A percentile compares a stretch with the other conserved stretches of the same genome.
These are phyloP conservation scores for Cladochytrium replicatum DNA, from an alignment of 192 early-diverging fungal genomes.

Conservation along the genomic window DNA sequence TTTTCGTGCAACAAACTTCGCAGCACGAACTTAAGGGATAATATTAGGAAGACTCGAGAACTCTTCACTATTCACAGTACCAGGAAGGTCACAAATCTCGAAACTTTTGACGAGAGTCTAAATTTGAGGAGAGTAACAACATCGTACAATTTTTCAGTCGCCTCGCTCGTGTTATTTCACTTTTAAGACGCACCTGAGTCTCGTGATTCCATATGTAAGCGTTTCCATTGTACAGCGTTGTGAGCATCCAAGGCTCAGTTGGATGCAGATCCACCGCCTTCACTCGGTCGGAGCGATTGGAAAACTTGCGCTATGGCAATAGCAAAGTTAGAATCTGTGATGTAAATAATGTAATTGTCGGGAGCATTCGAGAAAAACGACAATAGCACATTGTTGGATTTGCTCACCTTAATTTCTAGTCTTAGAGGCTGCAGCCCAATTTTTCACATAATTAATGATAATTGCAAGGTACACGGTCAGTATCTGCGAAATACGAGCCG, in stretches of 20 bases:
- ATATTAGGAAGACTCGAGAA: not conserved
- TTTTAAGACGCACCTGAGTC: conserved; percentile 57
- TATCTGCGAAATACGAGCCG: too few species aligned
- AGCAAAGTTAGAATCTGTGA: too few species aligned
- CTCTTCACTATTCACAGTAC: conserved; percentile 29
- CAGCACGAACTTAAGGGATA: conserved; percentile 73
- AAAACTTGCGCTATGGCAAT: conserved; percentile 39
- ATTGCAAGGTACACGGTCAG: too few species aligned
- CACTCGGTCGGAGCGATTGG: conserved; percentile 77
- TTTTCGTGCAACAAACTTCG: conserved; percentile 95
- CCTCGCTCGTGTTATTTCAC: too few species aligned
- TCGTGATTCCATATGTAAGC: conserved; percentile 99
- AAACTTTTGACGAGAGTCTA: conserved; percentile 93
- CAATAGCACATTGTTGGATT: too few species aligned
- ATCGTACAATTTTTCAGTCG: too few species aligned
- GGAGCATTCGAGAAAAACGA: too few species aligned
- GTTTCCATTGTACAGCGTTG: conserved; percentile 91
- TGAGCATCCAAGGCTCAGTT: conserved; percentile 95
- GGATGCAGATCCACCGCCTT: conserved; percentile 98
- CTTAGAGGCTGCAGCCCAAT: too few species aligned
- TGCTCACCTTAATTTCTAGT: too few species aligned
- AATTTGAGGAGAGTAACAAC: too few species aligned
- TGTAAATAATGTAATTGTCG: too few species aligned
- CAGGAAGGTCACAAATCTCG: conserved; percentile 87
- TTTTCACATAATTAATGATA: too few species aligned